These are phyloP conservation scores for Limnanthes douglasii DNA, from an alignment of 345 rosid species.

Conservation along the genomic window DNA sequence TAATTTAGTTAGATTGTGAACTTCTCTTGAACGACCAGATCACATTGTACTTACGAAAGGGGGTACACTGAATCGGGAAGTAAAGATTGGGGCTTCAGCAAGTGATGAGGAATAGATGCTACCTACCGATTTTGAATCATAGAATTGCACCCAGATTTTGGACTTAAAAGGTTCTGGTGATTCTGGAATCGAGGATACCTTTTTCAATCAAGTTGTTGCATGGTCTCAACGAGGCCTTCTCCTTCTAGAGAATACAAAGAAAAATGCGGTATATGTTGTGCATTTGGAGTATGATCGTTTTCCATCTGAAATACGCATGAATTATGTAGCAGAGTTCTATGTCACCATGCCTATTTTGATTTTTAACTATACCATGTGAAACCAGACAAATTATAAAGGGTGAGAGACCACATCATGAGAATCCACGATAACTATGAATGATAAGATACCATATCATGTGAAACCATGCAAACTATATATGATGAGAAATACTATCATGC, in stretches of 20 bases:
- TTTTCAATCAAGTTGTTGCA: slow-evolving; percentile 75
- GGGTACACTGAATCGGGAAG: slow-evolving; percentile 70
- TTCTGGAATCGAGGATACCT: slow-evolving; percentile 44
- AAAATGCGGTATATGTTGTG: slow-evolving; percentile 66
- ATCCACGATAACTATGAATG: too few relatives aligned
- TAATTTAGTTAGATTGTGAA: slow-evolving; percentile 49
- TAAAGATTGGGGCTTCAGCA: slow-evolving; percentile 66
- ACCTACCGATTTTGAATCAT: slow-evolving; percentile 44
- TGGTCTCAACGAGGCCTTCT: slow-evolving; percentile 53
- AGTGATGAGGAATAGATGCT: slow-evolving; percentile 75
- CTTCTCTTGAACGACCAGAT: slow-evolving; percentile 60
- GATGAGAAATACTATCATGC: too few relatives aligned
- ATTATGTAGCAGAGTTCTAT: slow-evolving; percentile 69
- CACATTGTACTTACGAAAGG: slow-evolving; percentile 74
- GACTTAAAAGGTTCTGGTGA: slow-evolving; percentile 57
- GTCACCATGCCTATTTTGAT: slow-evolving; percentile 94
- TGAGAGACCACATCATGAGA: too few relatives aligned
- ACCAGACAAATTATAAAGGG: too few relatives aligned
- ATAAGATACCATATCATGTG: too few relatives aligned
- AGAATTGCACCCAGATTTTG: slow-evolving; percentile 73
- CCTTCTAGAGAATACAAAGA: slow-evolving; percentile 80
- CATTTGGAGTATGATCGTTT: slow-evolving; percentile 70
- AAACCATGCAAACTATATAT: too few relatives aligned
- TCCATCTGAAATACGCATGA: slow-evolving; percentile 58
- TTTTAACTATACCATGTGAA: too few relatives aligned